phyloP scores from a whole-genome alignment of 202 grass and related monocot species.

The Bolboschoenoplectus hybrid region DNA sequence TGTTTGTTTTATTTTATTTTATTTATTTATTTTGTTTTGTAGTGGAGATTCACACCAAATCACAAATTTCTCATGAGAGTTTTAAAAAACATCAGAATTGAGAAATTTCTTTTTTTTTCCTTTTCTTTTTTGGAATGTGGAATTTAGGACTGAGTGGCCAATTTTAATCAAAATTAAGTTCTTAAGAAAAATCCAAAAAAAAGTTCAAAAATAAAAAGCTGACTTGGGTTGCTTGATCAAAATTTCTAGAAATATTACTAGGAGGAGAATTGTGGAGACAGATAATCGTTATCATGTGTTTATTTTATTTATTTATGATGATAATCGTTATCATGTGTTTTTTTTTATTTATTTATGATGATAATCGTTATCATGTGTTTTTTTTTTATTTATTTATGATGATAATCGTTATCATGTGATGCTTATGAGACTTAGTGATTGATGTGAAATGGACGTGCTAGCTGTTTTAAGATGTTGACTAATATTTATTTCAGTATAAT shows the following conservation, averaged over 20 bases:
- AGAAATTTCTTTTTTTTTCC: not conserved
- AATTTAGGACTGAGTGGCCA: not conserved
- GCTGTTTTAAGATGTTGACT: not conserved
- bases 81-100: not conserved
- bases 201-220: not conserved
- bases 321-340: not conserved
- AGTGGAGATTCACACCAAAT: not conserved
- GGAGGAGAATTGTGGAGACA: not conserved
- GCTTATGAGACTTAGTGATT: not conserved
- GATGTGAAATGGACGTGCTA: slow-evolving; percentile 21
- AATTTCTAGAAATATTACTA: not conserved
- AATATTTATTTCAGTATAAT: not conserved
- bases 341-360: no score
- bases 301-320: no score
- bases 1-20: not conserved
- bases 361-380: slow-evolving; percentile 1
- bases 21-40: not conserved
- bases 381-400: no score
- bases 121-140: no score
- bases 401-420: not conserved
- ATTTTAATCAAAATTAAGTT: not conserved
- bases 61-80: not conserved
- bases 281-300: not conserved
- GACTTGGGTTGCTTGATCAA: not conserved
- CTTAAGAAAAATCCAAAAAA: not conserved